Base-by-base conservation (phyloP, 2,329 filamentous ascomycete species). In the Apiospora marii region DNA sequence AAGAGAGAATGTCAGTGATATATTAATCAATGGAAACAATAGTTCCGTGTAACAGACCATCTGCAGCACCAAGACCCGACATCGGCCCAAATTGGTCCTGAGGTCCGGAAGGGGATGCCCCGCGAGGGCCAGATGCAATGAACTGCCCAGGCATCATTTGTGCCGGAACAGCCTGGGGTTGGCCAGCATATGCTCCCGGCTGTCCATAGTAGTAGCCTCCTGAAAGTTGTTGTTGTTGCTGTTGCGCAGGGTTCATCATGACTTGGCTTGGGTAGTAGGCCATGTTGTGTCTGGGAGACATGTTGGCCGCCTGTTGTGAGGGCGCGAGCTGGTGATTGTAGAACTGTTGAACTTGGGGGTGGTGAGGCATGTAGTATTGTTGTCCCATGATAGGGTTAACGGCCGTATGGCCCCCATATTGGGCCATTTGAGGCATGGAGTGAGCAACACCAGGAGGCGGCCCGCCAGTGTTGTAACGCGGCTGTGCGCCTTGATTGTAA, bases 351-450 rank as follows among this genome's bases (percentile, higher is more conserved):
- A 85, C 82, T 44, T 84, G 84, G 48, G 78, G 76, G 61, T 85
- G 83, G 69, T 85, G 86, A 12, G 84, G 81, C 70, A 85, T 74
- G 73, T 89, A 89, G 74, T 86, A 89, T 34, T 83, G 83, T 68
- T 85, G 86, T 24, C 78, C 80, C 30, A 80, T 73, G 73, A 86
- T 78, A 22, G 81, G 77, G n/a, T 77, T 74, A 75, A 87, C 82
- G 34, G 79, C 74, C 12, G 78, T 76, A 72, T 84, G 84, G 0
- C 79, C 79, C 16, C 80, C 78, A 72, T 83, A 88, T 53, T 84
- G 85, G 24, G 81, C 74, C 76, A 86, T 82, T 51, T 81, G 83
- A n/a, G 80, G 74, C 74, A 82, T 79, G 37, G 79, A 41, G 34
- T 70, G 82, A 71, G 85, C 80, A 76, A 84, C 80, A 14, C 80